phyloP scores from a whole-genome alignment of 148 eudicot genomes.

The Rhododendron williamsianum region DNA sequence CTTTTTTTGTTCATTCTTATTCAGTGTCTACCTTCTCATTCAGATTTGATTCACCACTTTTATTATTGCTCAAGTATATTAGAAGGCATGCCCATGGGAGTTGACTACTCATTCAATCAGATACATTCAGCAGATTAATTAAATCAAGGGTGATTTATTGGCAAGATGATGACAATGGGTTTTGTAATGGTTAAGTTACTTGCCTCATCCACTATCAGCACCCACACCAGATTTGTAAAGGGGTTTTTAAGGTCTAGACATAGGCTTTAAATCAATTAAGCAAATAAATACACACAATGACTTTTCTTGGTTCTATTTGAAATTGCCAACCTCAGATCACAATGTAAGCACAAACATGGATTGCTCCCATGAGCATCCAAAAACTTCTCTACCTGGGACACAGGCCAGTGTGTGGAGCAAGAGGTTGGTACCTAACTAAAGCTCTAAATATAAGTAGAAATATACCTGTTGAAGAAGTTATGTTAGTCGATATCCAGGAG shows the following conservation, averaged over 20 bases:
- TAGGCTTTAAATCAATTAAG: neutral
- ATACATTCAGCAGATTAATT: neutral
- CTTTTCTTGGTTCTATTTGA: neutral
- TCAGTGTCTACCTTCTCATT: neutral
- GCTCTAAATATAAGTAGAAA: neutral
- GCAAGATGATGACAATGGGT: neutral
- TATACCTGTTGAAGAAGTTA: neutral
- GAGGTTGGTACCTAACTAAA: neutral
- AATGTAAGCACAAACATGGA: neutral
- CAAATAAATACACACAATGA: neutral
- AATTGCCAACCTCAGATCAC: neutral
- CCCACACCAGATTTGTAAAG: neutral
- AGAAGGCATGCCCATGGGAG: neutral
- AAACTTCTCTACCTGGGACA: neutral
- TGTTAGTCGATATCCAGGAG: no score
- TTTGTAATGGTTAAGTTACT: neutral
- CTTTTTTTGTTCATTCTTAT: neutral
- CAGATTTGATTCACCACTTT: neutral
- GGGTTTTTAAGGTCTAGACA: neutral
- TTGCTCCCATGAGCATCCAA: neutral
- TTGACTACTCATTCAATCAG: neutral
- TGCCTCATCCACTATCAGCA: neutral
- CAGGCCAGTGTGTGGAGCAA: neutral
- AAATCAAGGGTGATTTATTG: neutral
- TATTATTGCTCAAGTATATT: neutral